Evolutionary conservation across 2,329 filamentous ascomycete genomes (phyloP).

Genomic region (Aspergillus sp.): DNA sequence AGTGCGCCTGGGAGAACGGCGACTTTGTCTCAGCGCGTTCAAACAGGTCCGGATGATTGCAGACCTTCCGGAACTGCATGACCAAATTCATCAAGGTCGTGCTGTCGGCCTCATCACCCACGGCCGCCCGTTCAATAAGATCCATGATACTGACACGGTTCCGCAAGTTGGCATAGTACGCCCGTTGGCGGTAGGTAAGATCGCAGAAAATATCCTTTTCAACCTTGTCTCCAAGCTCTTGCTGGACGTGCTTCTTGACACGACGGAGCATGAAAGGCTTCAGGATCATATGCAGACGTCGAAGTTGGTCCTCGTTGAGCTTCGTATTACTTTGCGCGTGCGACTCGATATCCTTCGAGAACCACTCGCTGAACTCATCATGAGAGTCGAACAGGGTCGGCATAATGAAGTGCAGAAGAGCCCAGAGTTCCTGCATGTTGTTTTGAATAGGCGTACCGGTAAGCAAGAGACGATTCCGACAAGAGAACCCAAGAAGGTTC

Average conservation of each 20-base stretch:
- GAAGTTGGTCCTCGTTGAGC: constrained; percentile 94
- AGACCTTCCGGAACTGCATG: constrained; percentile 99
- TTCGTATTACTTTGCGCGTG: constrained; percentile 99
- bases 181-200: constrained; percentile 89
- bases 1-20: constrained; percentile 74
- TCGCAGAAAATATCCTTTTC: constrained; percentile 95
- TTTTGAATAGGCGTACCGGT: constrained; percentile 98
- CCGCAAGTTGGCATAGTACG: constrained; percentile 83
- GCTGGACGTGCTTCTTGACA: constrained; percentile 99
- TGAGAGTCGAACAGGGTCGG: constrained; percentile 79
- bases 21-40: constrained; percentile 89
- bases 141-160: constrained; percentile 99
- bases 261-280: constrained; percentile 99
- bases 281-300: constrained; percentile 95
- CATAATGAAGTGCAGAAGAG: constrained; percentile 98
- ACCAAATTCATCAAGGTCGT: constrained; percentile 98
- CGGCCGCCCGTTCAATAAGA: constrained; percentile 90
- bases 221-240: constrained; percentile 97
- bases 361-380: constrained; percentile 49
- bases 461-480: constrained; percentile 84
- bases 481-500: constrained; percentile 86
- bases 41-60: constrained; percentile 95
- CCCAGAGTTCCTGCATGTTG: constrained; percentile 99
- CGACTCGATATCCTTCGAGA: constrained; percentile 70
- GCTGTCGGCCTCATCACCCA: constrained; percentile 89